These are phyloP conservation scores for Hura crepitans DNA, from an alignment of 441 rosid species.

Conservation along the genomic window DNA sequence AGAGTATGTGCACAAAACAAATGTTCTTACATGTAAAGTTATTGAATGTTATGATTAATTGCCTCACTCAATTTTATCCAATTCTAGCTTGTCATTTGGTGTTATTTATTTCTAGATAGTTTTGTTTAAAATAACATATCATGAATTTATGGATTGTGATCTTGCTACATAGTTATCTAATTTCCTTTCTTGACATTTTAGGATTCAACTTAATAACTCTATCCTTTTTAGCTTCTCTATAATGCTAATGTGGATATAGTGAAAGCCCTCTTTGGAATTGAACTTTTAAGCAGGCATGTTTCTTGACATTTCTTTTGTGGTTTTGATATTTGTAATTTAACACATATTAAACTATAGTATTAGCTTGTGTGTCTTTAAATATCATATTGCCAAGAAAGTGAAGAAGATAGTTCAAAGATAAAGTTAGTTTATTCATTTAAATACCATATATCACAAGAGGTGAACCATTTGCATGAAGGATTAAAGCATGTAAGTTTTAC, in stretches of 20 bases:
- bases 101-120: slow-evolving; percentile 7
- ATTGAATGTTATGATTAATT: not conserved
- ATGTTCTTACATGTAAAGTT: slow-evolving; percentile 1
- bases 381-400: slow-evolving; percentile 85
- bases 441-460: slow-evolving; percentile 92
- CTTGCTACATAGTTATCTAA: not conserved
- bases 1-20: not conserved
- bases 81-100: not conserved
- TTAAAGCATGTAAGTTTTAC: slow-evolving; percentile 70
- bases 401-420: slow-evolving; percentile 86
- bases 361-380: slow-evolving; percentile 12
- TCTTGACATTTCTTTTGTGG: slow-evolving; percentile 6
- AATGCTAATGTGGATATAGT: slow-evolving; percentile 60
- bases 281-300: slow-evolving; percentile 73
- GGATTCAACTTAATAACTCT: not conserved
- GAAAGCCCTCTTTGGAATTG: slow-evolving; percentile 72
- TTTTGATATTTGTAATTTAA: not conserved
- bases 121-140: not conserved
- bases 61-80: not conserved
- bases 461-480: slow-evolving; percentile 97
- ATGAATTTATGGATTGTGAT: slow-evolving; percentile 11
- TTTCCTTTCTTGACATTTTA: not conserved
- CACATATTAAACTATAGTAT: not conserved
- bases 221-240: slow-evolving; percentile 21
- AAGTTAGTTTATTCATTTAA: slow-evolving; percentile 79